phyloP scores from a whole-genome alignment of 2,329 filamentous ascomycete species.

The Colletotrichum graminicola region DNA sequence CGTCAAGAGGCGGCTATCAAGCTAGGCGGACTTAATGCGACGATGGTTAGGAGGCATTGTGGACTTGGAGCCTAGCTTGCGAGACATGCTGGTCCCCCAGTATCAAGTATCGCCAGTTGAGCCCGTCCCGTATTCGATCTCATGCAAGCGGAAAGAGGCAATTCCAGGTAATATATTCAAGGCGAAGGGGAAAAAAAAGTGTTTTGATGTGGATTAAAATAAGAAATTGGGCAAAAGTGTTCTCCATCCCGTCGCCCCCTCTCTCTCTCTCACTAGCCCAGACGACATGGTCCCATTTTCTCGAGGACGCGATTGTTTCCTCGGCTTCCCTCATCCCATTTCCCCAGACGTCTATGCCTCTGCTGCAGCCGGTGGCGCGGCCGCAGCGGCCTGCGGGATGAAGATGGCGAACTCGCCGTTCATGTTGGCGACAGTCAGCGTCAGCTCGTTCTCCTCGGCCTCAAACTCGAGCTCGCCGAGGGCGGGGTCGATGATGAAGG shows the following conservation, averaged over 20 bases:
- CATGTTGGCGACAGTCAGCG: conserved; percentile 48
- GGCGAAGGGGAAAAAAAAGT: not conserved
- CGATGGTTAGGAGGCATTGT: not conserved
- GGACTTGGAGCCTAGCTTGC: not conserved
- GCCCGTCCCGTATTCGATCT: not conserved
- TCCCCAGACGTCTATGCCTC: not conserved
- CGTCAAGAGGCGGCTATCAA: not conserved
- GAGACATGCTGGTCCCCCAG: not conserved
- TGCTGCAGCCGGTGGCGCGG: not conserved
- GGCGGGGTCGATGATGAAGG: conserved; percentile 52
- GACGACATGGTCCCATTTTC: rapidly evolving
- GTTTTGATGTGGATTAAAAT: not conserved
- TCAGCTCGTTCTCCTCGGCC: conserved; percentile 56
- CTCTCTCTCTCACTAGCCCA: not conserved
- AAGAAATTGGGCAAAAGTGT: not conserved
- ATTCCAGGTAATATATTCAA: not conserved
- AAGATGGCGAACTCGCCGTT: conserved; percentile 53
- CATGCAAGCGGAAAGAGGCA: not conserved
- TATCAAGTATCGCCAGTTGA: not conserved
- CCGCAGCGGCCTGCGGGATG: conserved; percentile 44
- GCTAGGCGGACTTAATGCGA: not conserved
- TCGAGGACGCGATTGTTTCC: not conserved
- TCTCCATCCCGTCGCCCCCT: not conserved
- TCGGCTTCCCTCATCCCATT: not conserved
- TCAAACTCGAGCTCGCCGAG: conserved; percentile 58